Conservation (phyloP, 805 yeast genomes). For the Myxozyma neglecta region DNA sequence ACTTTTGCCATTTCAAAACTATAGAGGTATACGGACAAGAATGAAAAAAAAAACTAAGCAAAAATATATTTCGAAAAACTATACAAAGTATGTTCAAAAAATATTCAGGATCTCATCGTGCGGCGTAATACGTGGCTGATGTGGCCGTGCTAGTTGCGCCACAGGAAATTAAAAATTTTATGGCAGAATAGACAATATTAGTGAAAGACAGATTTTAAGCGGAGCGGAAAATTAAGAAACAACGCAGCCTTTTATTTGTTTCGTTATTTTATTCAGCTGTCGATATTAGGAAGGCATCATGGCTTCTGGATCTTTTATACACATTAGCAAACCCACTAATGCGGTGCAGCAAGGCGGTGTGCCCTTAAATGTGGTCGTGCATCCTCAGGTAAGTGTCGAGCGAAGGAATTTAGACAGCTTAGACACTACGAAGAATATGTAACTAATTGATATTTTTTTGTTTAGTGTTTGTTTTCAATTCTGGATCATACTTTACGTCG, state of each 20-base stretch:
- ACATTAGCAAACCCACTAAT: slow-evolving; percentile 29
- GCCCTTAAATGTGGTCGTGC: slow-evolving; percentile 33
- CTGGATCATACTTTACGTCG: slow-evolving; percentile 68
- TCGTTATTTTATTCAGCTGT: neutral
- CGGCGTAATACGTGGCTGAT: slow-evolving; percentile 3
- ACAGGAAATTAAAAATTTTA: slow-evolving; percentile 9
- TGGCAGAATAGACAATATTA: neutral
- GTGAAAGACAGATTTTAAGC: neutral
- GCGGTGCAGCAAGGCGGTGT: slow-evolving; percentile 3
- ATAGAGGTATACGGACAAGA: neutral
- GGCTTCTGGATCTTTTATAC: slow-evolving; percentile 27
- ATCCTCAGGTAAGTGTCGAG: slow-evolving; percentile 29
- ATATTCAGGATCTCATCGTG: slow-evolving; percentile 4
- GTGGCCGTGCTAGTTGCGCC: neutral
- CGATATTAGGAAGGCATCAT: neutral
- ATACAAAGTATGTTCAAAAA: neutral
- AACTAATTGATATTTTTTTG: neutral
- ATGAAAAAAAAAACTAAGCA: neutral
- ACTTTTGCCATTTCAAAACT: neutral
- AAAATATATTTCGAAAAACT: no score
- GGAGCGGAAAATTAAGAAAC: neutral
- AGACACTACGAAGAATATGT: no score
- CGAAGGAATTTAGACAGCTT: no score
- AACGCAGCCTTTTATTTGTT: neutral
- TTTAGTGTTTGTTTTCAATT: slow-evolving; percentile 56